These are phyloP conservation scores for Chimonanthus praecox DNA, from an alignment of 164 flowering plant species.

Conservation along the genomic window DNA sequence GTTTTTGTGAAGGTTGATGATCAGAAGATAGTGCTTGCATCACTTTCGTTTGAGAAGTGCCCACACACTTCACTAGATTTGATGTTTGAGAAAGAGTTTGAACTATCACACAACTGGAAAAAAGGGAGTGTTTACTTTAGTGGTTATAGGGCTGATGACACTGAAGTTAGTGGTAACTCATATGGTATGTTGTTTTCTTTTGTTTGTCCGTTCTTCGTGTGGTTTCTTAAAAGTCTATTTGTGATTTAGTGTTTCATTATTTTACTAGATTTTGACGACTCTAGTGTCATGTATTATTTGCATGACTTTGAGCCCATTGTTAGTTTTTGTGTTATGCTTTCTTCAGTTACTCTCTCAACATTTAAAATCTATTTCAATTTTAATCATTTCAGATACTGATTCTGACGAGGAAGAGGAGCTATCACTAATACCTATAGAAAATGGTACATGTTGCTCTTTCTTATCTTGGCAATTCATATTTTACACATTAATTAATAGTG, in stretches of 20 bases:
- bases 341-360: not conserved
- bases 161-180: not conserved
- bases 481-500: no score
- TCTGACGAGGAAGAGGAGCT: slow-evolving; percentile 29
- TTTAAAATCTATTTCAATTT: not conserved
- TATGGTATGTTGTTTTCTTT: not conserved
- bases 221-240: slow-evolving; percentile 11
- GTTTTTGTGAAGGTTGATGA: slow-evolving; percentile 40
- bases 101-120: slow-evolving; percentile 79
- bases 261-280: slow-evolving; percentile 5
- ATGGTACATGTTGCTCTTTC: slow-evolving; percentile 22
- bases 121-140: slow-evolving; percentile 61
- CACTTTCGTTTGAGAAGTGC: slow-evolving; percentile 39
- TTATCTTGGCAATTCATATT: not conserved
- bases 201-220: not conserved
- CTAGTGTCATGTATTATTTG: slow-evolving; percentile 10
- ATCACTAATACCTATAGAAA: slow-evolving; percentile 18
- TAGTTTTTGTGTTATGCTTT: not conserved
- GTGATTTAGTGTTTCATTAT: not conserved
- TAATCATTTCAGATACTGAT: slow-evolving; percentile 19
- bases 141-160: slow-evolving; percentile 38
- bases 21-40: slow-evolving; percentile 54
- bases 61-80: slow-evolving; percentile 55
- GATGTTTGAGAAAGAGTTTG: slow-evolving; percentile 71
- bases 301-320: not conserved